Evolutionary conservation across 768 basidiomycete genomes (phyloP).

Genomic region (Kwoniella sp.): DNA sequence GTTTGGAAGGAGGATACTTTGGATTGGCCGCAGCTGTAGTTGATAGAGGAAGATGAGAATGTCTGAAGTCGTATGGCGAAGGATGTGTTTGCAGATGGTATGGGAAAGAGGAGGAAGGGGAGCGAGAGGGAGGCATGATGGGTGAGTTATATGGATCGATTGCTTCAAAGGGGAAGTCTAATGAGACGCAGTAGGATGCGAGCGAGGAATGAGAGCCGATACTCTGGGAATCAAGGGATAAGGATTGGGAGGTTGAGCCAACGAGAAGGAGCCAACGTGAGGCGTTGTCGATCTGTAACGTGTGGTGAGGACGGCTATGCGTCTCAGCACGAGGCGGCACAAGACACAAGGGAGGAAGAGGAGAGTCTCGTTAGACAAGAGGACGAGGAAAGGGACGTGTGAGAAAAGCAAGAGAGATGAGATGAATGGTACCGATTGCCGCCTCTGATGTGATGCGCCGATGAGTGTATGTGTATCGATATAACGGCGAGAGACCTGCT

Average conservation of each 20-base stretch:
- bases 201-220: neutral
- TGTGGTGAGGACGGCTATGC: neutral
- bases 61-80: neutral
- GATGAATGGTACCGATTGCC: constrained; percentile 6
- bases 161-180: too few relatives aligned
- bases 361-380: neutral
- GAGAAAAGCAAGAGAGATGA: neutral
- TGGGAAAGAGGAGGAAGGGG: constrained; percentile 4
- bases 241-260: neutral
- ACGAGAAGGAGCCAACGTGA: neutral
- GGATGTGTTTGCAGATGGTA: neutral
- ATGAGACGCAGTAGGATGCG: too few relatives aligned
- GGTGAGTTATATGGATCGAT: neutral
- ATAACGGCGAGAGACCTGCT: neutral
- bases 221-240: neutral
- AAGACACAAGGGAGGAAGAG: neutral
- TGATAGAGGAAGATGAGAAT: neutral
- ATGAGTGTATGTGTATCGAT: neutral
- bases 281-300: constrained; percentile 5
- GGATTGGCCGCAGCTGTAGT: neutral
- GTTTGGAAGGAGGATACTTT: constrained; percentile 6
- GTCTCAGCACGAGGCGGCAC: neutral
- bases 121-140: constrained; percentile 5
- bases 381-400: constrained; percentile 2
- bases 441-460: constrained; percentile 15